Conservation (phyloP, 129 eudicot species). For the Artemisia annua region DNA sequence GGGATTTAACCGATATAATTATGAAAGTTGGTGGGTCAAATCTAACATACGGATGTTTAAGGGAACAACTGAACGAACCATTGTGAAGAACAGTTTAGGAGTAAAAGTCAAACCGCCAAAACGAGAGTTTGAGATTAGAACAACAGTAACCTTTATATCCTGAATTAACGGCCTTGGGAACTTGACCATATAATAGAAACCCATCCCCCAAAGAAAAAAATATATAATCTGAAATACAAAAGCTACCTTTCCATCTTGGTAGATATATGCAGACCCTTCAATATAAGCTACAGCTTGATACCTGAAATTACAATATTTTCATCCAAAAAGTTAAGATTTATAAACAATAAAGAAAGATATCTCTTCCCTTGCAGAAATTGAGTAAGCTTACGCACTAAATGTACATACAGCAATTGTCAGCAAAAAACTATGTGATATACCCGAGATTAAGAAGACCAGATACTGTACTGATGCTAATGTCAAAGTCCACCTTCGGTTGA, state of each 20-base stretch:
- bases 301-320: constrained; percentile 41
- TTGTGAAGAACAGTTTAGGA: too few species aligned
- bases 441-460: constrained; percentile 99
- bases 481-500: constrained; percentile 99
- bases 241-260: constrained; percentile 94
- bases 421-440: constrained; percentile 43
- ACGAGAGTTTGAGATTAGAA: too few species aligned
- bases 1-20: too few species aligned
- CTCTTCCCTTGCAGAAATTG: constrained; percentile 12
- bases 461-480: constrained; percentile 91
- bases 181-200: not conserved
- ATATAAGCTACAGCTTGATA: constrained; percentile 97
- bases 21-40: too few species aligned
- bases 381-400: not conserved
- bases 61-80: too few species aligned
- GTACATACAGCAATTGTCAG: too few species aligned
- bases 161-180: not conserved
- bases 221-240: not conserved
- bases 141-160: too few species aligned
- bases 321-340: constrained; percentile 6
- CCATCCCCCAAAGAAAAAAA: not conserved
- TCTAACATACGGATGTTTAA: too few species aligned
- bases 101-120: too few species aligned
- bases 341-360: not conserved
- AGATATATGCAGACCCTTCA: constrained; percentile 96